phyloP scores from a whole-genome alignment of 768 basidiomycete species.

The Kwoniella newhampshirensis region DNA sequence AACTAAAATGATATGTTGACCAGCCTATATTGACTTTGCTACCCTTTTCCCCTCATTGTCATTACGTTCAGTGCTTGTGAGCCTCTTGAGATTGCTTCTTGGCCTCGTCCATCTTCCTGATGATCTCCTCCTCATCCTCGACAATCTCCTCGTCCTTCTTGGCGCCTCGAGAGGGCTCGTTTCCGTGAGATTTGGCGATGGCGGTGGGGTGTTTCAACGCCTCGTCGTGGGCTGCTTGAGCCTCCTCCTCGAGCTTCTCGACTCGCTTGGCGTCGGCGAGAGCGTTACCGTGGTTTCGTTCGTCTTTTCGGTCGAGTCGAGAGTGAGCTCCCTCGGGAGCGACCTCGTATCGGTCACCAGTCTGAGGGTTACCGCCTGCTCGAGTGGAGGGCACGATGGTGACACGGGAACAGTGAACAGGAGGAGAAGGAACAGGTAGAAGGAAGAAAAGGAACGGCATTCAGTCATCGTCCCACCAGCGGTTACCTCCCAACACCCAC shows the following conservation, averaged over 20 bases:
- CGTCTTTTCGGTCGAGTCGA: slow-evolving; percentile 48
- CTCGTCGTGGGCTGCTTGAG: slow-evolving; percentile 33
- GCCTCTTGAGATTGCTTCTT: slow-evolving; percentile 38
- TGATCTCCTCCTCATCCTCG: slow-evolving; percentile 46
- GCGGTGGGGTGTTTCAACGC: slow-evolving; percentile 42
- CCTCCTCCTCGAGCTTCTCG: slow-evolving; percentile 46
- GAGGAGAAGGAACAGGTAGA: too few species aligned
- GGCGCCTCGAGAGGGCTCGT: slow-evolving; percentile 48
- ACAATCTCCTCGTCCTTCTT: slow-evolving; percentile 50
- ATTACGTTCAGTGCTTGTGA: slow-evolving; percentile 22
- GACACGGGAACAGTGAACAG: not conserved
- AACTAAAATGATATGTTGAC: not conserved
- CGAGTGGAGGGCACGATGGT: too few species aligned
- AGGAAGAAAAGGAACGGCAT: too few species aligned
- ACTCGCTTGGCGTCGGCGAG: slow-evolving; percentile 47
- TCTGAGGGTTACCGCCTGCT: slow-evolving; percentile 43
- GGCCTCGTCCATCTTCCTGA: slow-evolving; percentile 46
- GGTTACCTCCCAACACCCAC: not conserved
- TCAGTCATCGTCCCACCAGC: too few species aligned
- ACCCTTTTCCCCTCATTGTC: too few species aligned
- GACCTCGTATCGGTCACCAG: slow-evolving; percentile 39
- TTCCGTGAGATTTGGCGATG: slow-evolving; percentile 43
- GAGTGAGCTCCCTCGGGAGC: slow-evolving; percentile 42
- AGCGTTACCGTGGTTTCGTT: slow-evolving; percentile 47
- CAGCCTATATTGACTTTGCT: not conserved